phyloP scores from a whole-genome alignment of 495 filamentous ascomycete species.

The Hypoxylon lienhwacheense region DNA sequence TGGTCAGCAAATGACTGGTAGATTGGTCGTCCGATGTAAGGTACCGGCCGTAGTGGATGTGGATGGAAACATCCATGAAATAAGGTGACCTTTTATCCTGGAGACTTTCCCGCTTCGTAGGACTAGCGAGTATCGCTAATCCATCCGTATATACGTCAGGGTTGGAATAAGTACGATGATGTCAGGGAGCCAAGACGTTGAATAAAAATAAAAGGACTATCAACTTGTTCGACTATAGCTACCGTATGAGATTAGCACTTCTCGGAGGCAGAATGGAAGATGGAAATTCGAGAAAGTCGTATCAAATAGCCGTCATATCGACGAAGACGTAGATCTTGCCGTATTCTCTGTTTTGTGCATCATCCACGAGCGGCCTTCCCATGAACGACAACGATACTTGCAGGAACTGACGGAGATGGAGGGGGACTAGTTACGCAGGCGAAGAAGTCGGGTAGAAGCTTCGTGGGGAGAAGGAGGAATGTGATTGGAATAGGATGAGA shows the following conservation, averaged over 20 bases:
- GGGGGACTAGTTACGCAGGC: slow-evolving; percentile 17
- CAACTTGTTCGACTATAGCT: neutral
- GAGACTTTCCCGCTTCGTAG: slow-evolving; percentile 24
- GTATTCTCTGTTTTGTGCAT: slow-evolving; percentile 10
- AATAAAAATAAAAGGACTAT: neutral
- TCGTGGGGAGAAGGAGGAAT: slow-evolving; percentile 24
- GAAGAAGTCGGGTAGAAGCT: slow-evolving; percentile 11
- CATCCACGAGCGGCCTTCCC: slow-evolving; percentile 21
- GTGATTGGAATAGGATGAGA: slow-evolving; percentile 38
- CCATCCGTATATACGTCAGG: no score
- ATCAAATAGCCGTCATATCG: neutral
- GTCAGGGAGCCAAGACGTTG: slow-evolving; percentile 21
- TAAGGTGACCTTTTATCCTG: slow-evolving; percentile 24
- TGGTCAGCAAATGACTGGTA: slow-evolving; percentile 37
- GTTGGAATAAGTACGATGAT: slow-evolving; percentile 32
- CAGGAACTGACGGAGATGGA: slow-evolving; percentile 19
- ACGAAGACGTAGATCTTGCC: slow-evolving; percentile 2
- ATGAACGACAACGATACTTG: slow-evolving; percentile 15
- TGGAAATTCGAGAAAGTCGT: neutral
- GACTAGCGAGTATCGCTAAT: no score
- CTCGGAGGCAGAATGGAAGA: neutral
- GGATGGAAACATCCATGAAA: slow-evolving; percentile 23
- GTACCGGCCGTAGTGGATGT: slow-evolving; percentile 33
- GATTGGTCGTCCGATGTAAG: slow-evolving; percentile 36
- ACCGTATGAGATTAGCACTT: neutral